Evolutionary conservation across 169 alveolate species (phyloP).

Genomic region (Theileria sp.): DNA sequence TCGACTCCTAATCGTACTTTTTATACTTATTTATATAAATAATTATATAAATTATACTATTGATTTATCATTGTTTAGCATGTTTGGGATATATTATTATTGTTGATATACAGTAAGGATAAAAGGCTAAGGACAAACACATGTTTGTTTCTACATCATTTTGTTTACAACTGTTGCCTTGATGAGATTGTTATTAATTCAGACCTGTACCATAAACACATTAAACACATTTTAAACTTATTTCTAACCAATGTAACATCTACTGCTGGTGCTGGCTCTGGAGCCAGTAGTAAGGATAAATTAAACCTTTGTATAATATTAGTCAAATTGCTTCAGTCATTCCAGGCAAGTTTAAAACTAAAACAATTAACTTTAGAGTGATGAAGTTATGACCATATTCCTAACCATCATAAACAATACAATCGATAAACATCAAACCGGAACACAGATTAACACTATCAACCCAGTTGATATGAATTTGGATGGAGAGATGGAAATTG

Average conservation of each 20-base stretch:
- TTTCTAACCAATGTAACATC: constrained; percentile 3
- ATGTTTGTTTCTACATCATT: constrained; percentile 35
- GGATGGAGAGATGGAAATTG: neutral
- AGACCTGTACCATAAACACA: constrained; percentile 63
- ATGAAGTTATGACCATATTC: neutral
- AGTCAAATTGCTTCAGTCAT: constrained; percentile 13
- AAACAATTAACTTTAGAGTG: neutral
- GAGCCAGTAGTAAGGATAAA: constrained; percentile 22
- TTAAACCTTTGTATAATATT: constrained; percentile 36
- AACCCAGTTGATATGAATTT: neutral
- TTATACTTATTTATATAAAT: too few relatives aligned
- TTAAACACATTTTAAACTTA: constrained; percentile 57
- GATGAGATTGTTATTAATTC: constrained; percentile 67
- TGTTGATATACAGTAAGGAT: constrained; percentile 61
- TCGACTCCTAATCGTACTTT: neutral
- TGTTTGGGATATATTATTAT: constrained; percentile 65
- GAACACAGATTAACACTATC: too few relatives aligned
- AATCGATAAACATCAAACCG: neutral
- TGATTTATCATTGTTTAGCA: neutral
- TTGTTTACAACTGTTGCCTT: constrained; percentile 63
- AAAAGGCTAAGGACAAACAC: constrained; percentile 59
- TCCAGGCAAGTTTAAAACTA: constrained; percentile 17
- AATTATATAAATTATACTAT: too few relatives aligned
- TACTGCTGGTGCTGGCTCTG: constrained; percentile 54
- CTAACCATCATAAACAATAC: neutral